Conservation (phyloP, 768 basidiomycete species). For the Arthromyces matolae region DNA sequence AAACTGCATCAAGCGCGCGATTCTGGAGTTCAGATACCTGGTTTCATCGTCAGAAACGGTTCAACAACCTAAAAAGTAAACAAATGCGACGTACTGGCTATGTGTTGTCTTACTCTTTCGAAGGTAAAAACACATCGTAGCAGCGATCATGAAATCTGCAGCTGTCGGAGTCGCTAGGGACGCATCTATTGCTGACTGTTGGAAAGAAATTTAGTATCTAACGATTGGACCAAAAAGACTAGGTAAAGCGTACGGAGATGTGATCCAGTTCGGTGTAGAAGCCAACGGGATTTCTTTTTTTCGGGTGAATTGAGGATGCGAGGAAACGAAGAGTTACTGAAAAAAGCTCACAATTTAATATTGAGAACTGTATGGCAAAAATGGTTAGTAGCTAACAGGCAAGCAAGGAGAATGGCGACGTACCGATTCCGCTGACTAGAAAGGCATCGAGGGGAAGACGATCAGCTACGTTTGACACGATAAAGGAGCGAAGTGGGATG, state of each 20-base stretch:
- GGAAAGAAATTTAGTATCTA: background rate
- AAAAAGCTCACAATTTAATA: conserved; percentile 33
- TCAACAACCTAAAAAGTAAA: background rate
- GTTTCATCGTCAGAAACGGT: background rate
- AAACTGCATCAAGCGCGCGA: conserved; percentile 31
- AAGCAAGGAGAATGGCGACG: no score
- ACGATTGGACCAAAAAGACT: background rate
- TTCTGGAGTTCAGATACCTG: conserved; percentile 27
- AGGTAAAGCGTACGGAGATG: conserved; percentile 1
- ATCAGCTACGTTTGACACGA: no score
- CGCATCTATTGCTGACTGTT: conserved; percentile 40
- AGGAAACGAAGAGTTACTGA: no score
- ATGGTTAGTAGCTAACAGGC: no score
- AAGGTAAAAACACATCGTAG: conserved; percentile 32
- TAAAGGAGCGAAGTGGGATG: no score
- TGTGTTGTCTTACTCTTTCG: conserved; percentile 27
- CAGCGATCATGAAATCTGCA: conserved; percentile 41
- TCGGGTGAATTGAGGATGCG: no score
- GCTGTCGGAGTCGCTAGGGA: conserved; percentile 39
- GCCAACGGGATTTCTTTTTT: conserved; percentile 28
- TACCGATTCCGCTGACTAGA: conserved; percentile 32
- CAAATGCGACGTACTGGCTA: conserved; percentile 10
- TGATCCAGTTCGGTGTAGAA: conserved; percentile 15
- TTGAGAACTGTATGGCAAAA: no score
- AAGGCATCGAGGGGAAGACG: no score